A percentile compares a stretch with the other conserved stretches of the same genome.
Evolutionary conservation across 176 grass and related monocot species (phyloP).

Genomic region (Musa troglodytarum): DNA sequence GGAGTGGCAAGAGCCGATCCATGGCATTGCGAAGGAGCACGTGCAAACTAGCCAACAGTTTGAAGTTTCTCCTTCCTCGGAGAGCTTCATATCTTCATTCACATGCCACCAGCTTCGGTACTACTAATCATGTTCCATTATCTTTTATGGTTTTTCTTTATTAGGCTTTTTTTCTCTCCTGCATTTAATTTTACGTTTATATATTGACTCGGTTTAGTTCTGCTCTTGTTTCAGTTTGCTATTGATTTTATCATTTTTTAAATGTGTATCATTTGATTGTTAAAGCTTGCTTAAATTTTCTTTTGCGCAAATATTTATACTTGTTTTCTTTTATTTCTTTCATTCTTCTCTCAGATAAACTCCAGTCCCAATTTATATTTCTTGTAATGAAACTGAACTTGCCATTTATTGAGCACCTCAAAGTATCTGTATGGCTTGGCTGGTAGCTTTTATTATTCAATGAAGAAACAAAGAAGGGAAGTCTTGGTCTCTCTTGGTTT

Average conservation of each 20-base stretch:
- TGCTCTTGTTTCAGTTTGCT: neutral
- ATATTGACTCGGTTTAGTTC: no score
- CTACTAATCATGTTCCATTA: neutral
- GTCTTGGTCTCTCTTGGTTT: no score
- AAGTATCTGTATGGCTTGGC: no score
- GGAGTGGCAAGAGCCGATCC: neutral
- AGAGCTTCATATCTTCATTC: neutral
- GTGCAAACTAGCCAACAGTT: constrained; percentile 3
- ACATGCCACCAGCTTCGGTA: constrained; percentile 16
- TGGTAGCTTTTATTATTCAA: no score
- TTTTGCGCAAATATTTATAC: no score
- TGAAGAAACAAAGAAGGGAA: no score
- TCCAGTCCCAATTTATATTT: no score
- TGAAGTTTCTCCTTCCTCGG: neutral
- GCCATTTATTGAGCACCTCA: no score
- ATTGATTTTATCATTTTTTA: neutral
- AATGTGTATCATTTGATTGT: neutral
- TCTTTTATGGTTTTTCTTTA: neutral
- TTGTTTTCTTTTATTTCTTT: no score
- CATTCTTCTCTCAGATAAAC: no score
- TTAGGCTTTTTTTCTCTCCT: neutral
- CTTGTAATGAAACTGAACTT: no score
- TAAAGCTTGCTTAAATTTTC: no score
- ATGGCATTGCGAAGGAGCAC: constrained; percentile 3
- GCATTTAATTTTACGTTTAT: neutral